Conservation (phyloP, 352 stramenopile species). For the Phytophthora cryptogea region DNA sequence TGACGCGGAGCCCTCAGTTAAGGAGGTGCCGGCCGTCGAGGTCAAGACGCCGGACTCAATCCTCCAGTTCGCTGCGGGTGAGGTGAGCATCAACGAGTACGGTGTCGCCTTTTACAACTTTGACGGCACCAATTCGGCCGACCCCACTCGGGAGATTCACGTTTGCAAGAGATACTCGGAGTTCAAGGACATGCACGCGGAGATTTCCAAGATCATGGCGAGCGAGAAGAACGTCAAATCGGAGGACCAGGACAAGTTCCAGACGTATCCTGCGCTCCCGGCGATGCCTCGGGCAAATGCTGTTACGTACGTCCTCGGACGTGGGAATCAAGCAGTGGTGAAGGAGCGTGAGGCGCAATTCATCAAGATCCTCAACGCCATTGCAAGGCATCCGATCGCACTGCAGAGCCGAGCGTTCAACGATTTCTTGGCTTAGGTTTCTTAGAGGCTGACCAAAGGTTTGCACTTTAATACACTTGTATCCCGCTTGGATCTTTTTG, state of each 20-base stretch:
- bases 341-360: conserved; percentile 68
- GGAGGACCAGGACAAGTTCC: conserved; percentile 53
- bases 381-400: conserved; percentile 56
- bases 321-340: conserved; percentile 53
- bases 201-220: conserved; percentile 59
- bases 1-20: conserved; percentile 18
- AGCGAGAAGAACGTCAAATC: conserved; percentile 56
- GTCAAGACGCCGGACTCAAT: conserved; percentile 22
- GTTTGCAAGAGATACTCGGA: conserved; percentile 79
- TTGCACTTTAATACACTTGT: conserved; percentile 14
- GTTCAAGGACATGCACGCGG: conserved; percentile 66
- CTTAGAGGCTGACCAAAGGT: conserved; percentile 12
- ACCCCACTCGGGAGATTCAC: conserved; percentile 48
- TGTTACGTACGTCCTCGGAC: conserved; percentile 48
- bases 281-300: conserved; percentile 50
- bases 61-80: conserved; percentile 46
- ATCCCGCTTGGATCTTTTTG: too few relatives aligned
- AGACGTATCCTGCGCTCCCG: conserved; percentile 65
- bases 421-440: conserved; percentile 48
- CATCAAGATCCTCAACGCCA: conserved; percentile 66
- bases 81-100: conserved; percentile 54
- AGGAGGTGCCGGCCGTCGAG: conserved; percentile 20
- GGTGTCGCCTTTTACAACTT: conserved; percentile 71
- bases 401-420: conserved; percentile 50
- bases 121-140: conserved; percentile 42